Conservation (phyloP, 2,329 filamentous ascomycete species). For the Phialemonium atrogriseum region DNA sequence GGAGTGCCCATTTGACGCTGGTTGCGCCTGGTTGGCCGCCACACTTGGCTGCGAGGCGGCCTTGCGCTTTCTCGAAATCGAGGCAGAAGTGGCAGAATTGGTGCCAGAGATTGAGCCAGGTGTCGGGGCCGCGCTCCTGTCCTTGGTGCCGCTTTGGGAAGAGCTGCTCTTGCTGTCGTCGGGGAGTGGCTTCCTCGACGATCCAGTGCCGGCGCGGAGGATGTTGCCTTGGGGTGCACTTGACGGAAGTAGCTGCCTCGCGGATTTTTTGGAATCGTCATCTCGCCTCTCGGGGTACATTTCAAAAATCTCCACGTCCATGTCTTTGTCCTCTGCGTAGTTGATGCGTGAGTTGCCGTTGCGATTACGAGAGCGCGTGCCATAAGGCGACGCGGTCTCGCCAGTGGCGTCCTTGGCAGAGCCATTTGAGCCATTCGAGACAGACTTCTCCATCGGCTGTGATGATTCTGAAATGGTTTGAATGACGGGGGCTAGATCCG, state of each 20-base stretch:
- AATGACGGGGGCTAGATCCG: constrained; percentile 16
- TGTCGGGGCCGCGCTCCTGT: constrained; percentile 14
- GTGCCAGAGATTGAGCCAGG: constrained; percentile 14
- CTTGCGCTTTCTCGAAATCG: constrained; percentile 76
- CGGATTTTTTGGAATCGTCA: constrained; percentile 49
- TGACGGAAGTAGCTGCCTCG: constrained; percentile 20
- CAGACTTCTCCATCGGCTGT: constrained; percentile 40
- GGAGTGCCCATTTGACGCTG: constrained; percentile 8
- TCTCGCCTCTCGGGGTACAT: constrained; percentile 48
- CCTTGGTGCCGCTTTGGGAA: constrained; percentile 28
- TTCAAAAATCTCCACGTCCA: constrained; percentile 81
- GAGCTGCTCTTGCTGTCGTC: constrained; percentile 26
- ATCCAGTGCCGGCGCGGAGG: constrained; percentile 15
- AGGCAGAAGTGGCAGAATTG: constrained; percentile 35
- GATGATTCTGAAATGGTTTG: constrained; percentile 18
- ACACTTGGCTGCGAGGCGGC: constrained; percentile 40
- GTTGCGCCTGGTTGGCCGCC: constrained; percentile 17
- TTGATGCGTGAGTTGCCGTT: constrained; percentile 74
- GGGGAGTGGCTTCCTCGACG: constrained; percentile 20
- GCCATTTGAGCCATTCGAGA: constrained; percentile 34
- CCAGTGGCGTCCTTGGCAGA: constrained; percentile 38
- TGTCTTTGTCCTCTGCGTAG: constrained; percentile 89
- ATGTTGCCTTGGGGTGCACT: constrained; percentile 11
- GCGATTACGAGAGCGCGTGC: constrained; percentile 88
- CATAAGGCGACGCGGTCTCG: constrained; percentile 63